Evolutionary conservation across 2,329 filamentous ascomycete genomes (phyloP), one percentile per base, ranked within the genome.

Genomic region (Calonectria leucothoes): DNA sequence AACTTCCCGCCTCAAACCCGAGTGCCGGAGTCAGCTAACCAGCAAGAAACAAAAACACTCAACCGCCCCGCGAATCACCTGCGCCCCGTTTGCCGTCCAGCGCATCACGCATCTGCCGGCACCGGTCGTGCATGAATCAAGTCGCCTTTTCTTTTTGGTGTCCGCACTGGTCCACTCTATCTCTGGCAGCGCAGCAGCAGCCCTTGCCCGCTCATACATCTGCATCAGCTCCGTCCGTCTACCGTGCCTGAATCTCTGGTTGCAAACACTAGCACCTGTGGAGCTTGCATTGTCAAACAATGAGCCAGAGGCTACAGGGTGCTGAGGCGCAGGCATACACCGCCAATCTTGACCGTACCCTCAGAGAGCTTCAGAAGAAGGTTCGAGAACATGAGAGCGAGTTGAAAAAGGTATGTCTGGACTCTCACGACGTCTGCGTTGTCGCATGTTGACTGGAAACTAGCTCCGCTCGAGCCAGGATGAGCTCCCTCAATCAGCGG

Each of bases 351-450:
- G 90, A 94, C 71, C 89, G 90, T 68, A 95, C 94, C 2, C 80
- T 96, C 55, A 89, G 88, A 74, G 92, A 93, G 80, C 89, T 96
- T 1, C 91, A 94, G 81, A 85, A 84, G 20, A 87, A 87, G 78
- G 87, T 93, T 35, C 85, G 85, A 69, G 88, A 92, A 79, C 88
- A 91, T 74, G 88, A 91, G 79, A 82, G 83, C 66, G 84, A 87
- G 66, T 82, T 92, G 23, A 82, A 85, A 70, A 86, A 86, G 82
- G 89, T 90, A 77, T 59, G 77, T 55, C 20, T 10, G 20, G 23
- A 17, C 29, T 69, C 37, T 35, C 23, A 4, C 15, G 6, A 29
- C 35, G 7, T 17, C 6, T 31, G 33, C 23, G 11, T n/a, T n/a
- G 14, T 11, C 12, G 33, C 29, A 51, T 29, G 65, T 55, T 75